A percentile compares a stretch with the other conserved stretches of the same genome.
These are phyloP conservation scores for Penicillium waksmanii DNA, from an alignment of 495 filamentous ascomycete species.

Conservation along the genomic window DNA sequence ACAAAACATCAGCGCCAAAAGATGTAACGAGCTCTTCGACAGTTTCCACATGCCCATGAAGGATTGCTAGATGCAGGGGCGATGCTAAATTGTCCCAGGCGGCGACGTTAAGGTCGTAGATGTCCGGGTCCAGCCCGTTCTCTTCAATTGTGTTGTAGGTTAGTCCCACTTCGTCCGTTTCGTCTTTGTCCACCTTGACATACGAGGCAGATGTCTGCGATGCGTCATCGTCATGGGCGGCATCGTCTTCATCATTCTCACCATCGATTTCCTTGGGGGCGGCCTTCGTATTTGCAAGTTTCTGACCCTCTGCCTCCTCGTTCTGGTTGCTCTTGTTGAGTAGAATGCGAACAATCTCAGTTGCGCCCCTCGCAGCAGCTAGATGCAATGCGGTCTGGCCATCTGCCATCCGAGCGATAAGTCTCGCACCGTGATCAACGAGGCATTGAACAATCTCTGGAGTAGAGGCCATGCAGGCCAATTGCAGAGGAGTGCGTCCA, in stretches of 20 bases:
- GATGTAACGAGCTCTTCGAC: conserved; percentile 70
- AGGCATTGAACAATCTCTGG: conserved; percentile 70
- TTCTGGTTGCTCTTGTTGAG: conserved; percentile 71
- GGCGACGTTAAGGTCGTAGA: conserved; percentile 74
- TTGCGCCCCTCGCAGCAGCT: conserved; percentile 67
- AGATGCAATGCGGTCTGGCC: conserved; percentile 79
- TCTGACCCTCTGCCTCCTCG: background rate
- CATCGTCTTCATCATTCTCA: background rate
- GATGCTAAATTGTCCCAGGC: conserved; percentile 76
- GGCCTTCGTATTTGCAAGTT: background rate
- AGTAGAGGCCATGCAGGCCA: conserved; percentile 68
- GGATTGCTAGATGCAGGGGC: conserved; percentile 76
- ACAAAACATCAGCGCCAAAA: conserved; percentile 72
- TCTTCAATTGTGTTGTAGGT: conserved; percentile 48
- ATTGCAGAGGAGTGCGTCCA: conserved; percentile 78
- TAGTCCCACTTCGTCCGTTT: conserved; percentile 32
- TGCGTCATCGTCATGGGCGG: conserved; percentile 41
- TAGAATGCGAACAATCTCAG: conserved; percentile 69
- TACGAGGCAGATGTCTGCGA: conserved; percentile 61
- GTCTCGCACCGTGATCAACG: conserved; percentile 71
- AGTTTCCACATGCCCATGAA: conserved; percentile 66
- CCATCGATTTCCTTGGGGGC: background rate
- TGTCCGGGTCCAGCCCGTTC: conserved; percentile 68
- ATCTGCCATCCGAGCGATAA: conserved; percentile 73
- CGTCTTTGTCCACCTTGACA: conserved; percentile 60